A percentile compares a stretch with the other conserved stretches of the same genome.
phyloP scores from a whole-genome alignment of 2,329 filamentous ascomycete species.

The Camillea tinctor region DNA sequence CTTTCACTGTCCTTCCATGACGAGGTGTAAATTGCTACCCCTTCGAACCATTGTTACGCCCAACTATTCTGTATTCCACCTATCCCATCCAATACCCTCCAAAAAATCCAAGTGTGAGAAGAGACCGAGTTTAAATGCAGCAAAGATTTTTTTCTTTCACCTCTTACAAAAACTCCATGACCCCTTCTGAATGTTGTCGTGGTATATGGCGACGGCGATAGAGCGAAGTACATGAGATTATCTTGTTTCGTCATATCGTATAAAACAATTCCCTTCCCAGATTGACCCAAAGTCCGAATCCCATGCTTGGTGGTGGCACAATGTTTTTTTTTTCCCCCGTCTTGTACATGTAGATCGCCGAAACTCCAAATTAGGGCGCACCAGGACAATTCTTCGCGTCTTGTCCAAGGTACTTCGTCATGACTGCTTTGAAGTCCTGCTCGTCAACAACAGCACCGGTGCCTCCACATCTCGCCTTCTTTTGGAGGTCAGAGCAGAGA shows the following conservation, averaged over 20 bases:
- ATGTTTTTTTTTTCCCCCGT: constrained; percentile 1
- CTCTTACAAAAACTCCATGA: background rate
- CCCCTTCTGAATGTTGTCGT: background rate
- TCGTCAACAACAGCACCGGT: constrained; percentile 86
- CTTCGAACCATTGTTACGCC: background rate
- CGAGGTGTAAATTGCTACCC: background rate
- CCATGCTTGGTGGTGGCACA: constrained; percentile 1
- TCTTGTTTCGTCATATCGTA: background rate
- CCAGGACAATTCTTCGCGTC: background rate
- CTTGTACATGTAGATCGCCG: background rate
- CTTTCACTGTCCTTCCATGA: background rate
- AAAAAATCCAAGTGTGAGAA: background rate
- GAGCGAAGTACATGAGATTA: background rate
- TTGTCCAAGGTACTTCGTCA: constrained; percentile 60
- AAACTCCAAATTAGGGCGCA: background rate
- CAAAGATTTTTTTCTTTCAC: background rate
- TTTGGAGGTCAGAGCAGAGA: constrained; percentile 86
- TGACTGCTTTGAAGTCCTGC: constrained; percentile 79
- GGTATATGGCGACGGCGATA: background rate
- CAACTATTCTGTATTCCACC: background rate
- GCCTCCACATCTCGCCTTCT: constrained; percentile 94
- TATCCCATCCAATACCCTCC: background rate
- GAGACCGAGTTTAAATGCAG: background rate
- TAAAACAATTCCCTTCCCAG: background rate
- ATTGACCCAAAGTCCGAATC: background rate